Percentiles rank a stretch among this genome's conserved stretches.
These are phyloP conservation scores for Aspergillus carlsbadensis DNA, from an alignment of 495 filamentous ascomycete genomes.

Conservation along the genomic window DNA sequence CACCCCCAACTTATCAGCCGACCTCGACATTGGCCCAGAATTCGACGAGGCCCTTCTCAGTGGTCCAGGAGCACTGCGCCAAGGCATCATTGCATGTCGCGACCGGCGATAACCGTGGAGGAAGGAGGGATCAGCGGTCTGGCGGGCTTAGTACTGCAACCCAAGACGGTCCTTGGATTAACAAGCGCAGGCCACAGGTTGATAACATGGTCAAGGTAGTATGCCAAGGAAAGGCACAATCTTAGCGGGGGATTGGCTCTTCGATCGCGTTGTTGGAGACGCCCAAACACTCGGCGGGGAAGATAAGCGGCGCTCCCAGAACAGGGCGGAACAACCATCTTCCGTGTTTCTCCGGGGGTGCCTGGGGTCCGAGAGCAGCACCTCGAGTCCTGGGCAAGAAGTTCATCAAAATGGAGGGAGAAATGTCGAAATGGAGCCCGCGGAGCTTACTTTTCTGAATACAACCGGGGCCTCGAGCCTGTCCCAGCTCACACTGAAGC, in stretches of 20 bases:
- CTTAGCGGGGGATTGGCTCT: background rate
- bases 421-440: background rate
- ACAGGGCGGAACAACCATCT: no score
- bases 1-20: background rate
- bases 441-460: conserved; percentile 4
- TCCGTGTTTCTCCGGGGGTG: no score
- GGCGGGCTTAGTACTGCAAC: conserved; percentile 16
- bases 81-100: conserved; percentile 8
- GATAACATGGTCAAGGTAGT: background rate
- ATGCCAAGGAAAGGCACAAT: background rate
- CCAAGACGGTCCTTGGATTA: conserved; percentile 14
- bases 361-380: no score
- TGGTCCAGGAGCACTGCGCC: conserved; percentile 1
- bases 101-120: background rate
- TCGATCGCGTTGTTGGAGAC: background rate
- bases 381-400: no score
- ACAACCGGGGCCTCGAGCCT: conserved; percentile 15
- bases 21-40: conserved; percentile 1
- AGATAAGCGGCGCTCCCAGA: no score
- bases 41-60: background rate
- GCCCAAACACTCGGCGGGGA: background rate
- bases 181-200: background rate
- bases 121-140: conserved; percentile 8
- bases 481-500: conserved; percentile 17
- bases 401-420: background rate